Conservation (phyloP, 2,329 filamentous ascomycete species). For the Hypoxylon sp. region DNA sequence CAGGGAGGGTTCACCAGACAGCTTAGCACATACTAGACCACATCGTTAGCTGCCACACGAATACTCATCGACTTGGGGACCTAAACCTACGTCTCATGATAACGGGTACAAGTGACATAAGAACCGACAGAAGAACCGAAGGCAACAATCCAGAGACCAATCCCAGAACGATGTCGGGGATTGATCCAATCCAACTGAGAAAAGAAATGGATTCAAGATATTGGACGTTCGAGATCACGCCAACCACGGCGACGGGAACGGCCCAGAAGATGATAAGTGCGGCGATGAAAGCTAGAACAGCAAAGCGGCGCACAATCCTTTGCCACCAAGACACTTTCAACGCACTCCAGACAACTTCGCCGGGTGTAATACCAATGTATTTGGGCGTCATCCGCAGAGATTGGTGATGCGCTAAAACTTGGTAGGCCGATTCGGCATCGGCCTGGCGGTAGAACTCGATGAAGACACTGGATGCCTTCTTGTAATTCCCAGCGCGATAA, state of each 20-base stretch:
- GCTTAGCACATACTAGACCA: slow-evolving; percentile 75
- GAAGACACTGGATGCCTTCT: slow-evolving; percentile 82
- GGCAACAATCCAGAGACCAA: slow-evolving; percentile 88
- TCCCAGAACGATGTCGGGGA: slow-evolving; percentile 79
- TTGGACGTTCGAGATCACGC: slow-evolving; percentile 85
- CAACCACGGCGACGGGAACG: slow-evolving; percentile 80
- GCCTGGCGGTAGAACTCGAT: slow-evolving; percentile 88
- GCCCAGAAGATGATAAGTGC: slow-evolving; percentile 90
- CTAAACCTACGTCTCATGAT: slow-evolving; percentile 76
- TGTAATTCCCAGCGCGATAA: slow-evolving; percentile 73
- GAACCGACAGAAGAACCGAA: slow-evolving; percentile 78
- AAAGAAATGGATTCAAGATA: slow-evolving; percentile 74
- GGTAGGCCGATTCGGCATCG: slow-evolving; percentile 87
- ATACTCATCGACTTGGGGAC: background rate
- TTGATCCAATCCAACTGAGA: slow-evolving; percentile 75
- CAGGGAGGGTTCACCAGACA: slow-evolving; percentile 82
- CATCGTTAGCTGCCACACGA: slow-evolving; percentile 29
- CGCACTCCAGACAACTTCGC: slow-evolving; percentile 89
- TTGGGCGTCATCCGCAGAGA: slow-evolving; percentile 88
- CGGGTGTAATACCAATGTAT: slow-evolving; percentile 83
- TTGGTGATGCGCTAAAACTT: slow-evolving; percentile 87
- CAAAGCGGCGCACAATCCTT: slow-evolving; percentile 76
- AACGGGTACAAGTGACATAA: slow-evolving; percentile 88
- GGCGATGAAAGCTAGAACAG: slow-evolving; percentile 77
- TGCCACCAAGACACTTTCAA: slow-evolving; percentile 90